These are phyloP conservation scores for Adansonia digitata DNA, from an alignment of 345 rosid species.

Conservation along the genomic window DNA sequence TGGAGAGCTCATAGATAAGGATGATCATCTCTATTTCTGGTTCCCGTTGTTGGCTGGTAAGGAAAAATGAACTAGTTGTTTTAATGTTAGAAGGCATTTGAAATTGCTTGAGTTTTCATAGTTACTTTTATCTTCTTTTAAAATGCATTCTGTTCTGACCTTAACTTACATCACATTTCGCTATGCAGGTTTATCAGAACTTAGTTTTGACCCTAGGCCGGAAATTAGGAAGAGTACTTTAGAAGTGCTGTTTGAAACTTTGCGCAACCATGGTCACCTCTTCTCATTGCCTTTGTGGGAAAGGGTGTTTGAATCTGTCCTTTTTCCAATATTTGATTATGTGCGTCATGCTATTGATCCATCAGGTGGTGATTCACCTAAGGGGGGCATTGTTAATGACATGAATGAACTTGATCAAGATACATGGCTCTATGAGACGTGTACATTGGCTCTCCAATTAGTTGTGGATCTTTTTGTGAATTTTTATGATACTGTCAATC, in stretches of 20 bases:
- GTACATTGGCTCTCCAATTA: slow-evolving; percentile 91
- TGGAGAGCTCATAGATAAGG: slow-evolving; percentile 62
- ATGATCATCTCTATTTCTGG: slow-evolving; percentile 88
- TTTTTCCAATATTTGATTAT: slow-evolving; percentile 95
- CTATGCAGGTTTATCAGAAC: slow-evolving; percentile 91
- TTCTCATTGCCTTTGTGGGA: slow-evolving; percentile 89
- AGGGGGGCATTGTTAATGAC: slow-evolving; percentile 51
- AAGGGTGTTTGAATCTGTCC: slow-evolving; percentile 80
- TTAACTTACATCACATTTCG: neutral
- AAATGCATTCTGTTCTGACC: neutral
- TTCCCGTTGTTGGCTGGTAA: slow-evolving; percentile 95
- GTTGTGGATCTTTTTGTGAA: slow-evolving; percentile 98
- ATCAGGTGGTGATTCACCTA: slow-evolving; percentile 60
- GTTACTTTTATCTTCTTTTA: slow-evolving; percentile 11
- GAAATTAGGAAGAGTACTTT: slow-evolving; percentile 95
- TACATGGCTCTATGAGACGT: slow-evolving; percentile 98
- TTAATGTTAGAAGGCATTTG: slow-evolving; percentile 17
- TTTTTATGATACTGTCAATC: slow-evolving; percentile 86
- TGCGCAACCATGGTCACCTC: slow-evolving; percentile 92
- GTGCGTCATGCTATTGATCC: slow-evolving; percentile 99
- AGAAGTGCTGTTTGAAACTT: slow-evolving; percentile 82
- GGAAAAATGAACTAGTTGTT: slow-evolving; percentile 18
- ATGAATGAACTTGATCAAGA: slow-evolving; percentile 83
- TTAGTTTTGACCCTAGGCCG: slow-evolving; percentile 96
- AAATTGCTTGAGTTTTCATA: slow-evolving; percentile 11